These are phyloP conservation scores for Termitomyces bulborhizus DNA, from an alignment of 768 basidiomycete genomes.

Conservation along the genomic window DNA sequence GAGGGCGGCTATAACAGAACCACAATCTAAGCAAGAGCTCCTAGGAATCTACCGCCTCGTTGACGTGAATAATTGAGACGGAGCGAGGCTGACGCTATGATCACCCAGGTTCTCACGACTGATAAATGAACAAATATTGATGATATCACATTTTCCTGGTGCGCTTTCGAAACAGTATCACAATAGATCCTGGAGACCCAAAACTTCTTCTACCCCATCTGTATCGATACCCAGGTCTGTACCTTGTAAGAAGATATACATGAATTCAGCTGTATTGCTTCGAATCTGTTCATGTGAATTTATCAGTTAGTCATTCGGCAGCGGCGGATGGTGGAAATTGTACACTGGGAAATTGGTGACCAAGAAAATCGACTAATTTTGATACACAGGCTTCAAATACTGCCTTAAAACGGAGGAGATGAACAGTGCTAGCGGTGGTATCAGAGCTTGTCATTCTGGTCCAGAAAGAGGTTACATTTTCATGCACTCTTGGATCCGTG, in stretches of 20 bases:
- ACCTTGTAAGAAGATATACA: constrained; percentile 74
- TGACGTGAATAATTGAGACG: background rate
- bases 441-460: background rate
- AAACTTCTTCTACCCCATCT: constrained; percentile 58
- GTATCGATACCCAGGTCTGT: constrained; percentile 60
- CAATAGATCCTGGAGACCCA: constrained; percentile 19
- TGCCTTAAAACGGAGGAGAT: constrained; percentile 49
- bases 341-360: constrained; percentile 79
- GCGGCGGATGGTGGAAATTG: constrained; percentile 14
- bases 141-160: background rate
- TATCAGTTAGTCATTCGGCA: background rate
- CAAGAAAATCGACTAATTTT: constrained; percentile 55
- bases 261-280: constrained; percentile 71
- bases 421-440: constrained; percentile 45
- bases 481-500: constrained; percentile 76
- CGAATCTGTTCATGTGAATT: constrained; percentile 50
- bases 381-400: constrained; percentile 39
- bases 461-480: constrained; percentile 50
- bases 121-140: background rate
- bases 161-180: too few relatives aligned
- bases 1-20: background rate
- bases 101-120: constrained; percentile 12
- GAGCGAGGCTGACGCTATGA: background rate
- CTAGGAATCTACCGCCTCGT: background rate
- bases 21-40: background rate